These are phyloP conservation scores for Syzygium malaccense DNA, from an alignment of 441 rosid species.

Conservation along the genomic window DNA sequence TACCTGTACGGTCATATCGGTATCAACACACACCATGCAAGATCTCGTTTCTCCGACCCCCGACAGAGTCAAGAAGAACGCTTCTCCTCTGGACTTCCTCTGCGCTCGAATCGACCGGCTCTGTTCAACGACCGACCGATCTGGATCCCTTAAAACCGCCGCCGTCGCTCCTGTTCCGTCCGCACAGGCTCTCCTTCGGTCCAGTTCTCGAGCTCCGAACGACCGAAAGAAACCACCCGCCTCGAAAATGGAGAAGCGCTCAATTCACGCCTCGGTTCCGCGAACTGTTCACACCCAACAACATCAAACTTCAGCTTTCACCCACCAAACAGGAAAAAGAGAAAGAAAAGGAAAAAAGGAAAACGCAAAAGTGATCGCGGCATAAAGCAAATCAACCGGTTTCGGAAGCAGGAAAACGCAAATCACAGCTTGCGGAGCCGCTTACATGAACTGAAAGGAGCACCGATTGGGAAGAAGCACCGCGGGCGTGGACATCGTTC, in stretches of 20 bases:
- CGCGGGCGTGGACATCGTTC: neutral
- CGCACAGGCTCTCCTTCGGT: neutral
- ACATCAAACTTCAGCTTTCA: neutral
- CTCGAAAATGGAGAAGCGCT: neutral
- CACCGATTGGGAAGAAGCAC: neutral
- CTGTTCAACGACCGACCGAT: neutral
- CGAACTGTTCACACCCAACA: neutral
- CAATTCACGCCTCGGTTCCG: neutral
- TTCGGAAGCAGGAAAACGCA: neutral
- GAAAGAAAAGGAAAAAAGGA: accelerated
- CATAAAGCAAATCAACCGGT: neutral
- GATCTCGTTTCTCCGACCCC: neutral
- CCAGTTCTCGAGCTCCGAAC: neutral
- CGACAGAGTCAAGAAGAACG: neutral
- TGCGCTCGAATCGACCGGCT: neutral
- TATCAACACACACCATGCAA: neutral
- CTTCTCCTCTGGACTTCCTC: neutral
- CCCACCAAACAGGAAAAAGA: neutral
- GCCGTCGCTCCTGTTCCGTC: neutral
- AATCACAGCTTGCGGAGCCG: neutral
- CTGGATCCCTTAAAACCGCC: neutral
- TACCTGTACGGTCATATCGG: neutral
- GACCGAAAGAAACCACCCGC: neutral
- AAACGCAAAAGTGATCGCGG: neutral
- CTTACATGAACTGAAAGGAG: neutral